Percentiles rank a stretch among this genome's conserved stretches.
These are phyloP conservation scores for Trichoderma breve DNA, from an alignment of 2,329 filamentous ascomycete species.

Conservation along the genomic window DNA sequence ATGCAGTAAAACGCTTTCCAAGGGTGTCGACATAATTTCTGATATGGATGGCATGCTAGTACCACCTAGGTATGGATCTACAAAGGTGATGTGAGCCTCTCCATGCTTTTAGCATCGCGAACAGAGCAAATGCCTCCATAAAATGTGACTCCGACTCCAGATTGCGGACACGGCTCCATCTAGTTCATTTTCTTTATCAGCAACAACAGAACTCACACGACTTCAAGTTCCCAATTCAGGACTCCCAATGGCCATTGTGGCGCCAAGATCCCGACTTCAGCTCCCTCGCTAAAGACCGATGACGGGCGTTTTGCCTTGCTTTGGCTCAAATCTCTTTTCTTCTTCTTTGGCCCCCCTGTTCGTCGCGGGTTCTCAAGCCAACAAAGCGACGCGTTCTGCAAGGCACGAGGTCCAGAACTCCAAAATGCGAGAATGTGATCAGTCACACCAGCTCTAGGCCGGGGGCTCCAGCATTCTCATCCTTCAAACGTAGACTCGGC, in stretches of 20 bases:
- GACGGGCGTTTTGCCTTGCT: not conserved
- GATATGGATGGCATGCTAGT: not conserved
- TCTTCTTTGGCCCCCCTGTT: not conserved
- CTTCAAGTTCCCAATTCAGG: not conserved
- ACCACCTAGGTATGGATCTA: not conserved
- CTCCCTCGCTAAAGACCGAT: not conserved
- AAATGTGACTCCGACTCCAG: not conserved
- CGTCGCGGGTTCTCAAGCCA: not conserved
- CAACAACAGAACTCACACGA: not conserved
- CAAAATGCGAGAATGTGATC: not conserved
- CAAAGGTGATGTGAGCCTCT: not conserved
- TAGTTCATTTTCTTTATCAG: not conserved
- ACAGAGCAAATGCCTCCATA: not conserved
- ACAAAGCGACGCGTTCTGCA: not conserved
- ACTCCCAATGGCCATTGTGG: not conserved
- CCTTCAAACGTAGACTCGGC: not conserved
- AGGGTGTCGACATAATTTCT: not conserved
- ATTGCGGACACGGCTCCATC: not conserved
- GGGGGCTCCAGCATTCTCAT: not conserved
- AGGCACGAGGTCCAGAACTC: not conserved
- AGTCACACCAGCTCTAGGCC: not conserved
- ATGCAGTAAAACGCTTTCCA: not conserved
- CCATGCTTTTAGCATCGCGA: not conserved
- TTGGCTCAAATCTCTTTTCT: not conserved
- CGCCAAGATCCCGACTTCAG: not conserved